Conservation (phyloP, 1,284 basidiomycete species). For the Leccinum pallidistipes region DNA sequence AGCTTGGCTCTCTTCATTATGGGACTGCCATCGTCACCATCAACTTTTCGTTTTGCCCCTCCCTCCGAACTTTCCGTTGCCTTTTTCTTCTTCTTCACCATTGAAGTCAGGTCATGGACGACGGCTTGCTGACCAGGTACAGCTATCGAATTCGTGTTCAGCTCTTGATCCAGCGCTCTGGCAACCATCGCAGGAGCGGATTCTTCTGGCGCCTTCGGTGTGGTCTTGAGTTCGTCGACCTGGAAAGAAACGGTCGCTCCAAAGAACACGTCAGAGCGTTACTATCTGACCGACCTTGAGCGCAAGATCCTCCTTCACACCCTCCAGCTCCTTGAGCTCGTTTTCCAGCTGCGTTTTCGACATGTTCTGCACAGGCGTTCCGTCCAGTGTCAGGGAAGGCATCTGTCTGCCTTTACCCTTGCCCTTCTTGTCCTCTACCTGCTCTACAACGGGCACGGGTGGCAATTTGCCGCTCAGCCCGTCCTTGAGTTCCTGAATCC, state of each 20-base stretch:
- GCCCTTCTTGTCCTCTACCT: constrained; percentile 49
- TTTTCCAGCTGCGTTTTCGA: constrained; percentile 65
- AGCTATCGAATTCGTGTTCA: constrained; percentile 42
- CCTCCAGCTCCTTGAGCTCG: constrained; percentile 76
- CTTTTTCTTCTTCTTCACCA: constrained; percentile 84
- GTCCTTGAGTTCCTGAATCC: constrained; percentile 63
- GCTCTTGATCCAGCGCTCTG: constrained; percentile 67
- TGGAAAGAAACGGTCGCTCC: constrained; percentile 29
- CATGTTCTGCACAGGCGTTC: constrained; percentile 60
- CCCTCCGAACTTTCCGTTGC: constrained; percentile 33
- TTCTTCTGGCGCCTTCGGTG: constrained; percentile 58
- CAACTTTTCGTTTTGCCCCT: constrained; percentile 66
- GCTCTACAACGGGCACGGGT: constrained; percentile 24
- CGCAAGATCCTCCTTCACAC: constrained; percentile 76
- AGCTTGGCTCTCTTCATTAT: constrained; percentile 69
- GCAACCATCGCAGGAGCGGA: constrained; percentile 65
- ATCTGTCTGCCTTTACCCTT: constrained; percentile 52
- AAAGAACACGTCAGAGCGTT: background rate
- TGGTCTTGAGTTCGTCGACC: constrained; percentile 85
- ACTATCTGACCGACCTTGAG: constrained; percentile 58
- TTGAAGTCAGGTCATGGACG: constrained; percentile 80
- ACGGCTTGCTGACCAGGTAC: constrained; percentile 35
- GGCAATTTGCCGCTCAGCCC: constrained; percentile 46
- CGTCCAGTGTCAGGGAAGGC: constrained; percentile 42
- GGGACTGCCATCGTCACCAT: constrained; percentile 51